A percentile compares a stretch with the other conserved stretches of the same genome.
Conservation (phyloP, 129 eudicot genomes). For the Centella asiatica region DNA sequence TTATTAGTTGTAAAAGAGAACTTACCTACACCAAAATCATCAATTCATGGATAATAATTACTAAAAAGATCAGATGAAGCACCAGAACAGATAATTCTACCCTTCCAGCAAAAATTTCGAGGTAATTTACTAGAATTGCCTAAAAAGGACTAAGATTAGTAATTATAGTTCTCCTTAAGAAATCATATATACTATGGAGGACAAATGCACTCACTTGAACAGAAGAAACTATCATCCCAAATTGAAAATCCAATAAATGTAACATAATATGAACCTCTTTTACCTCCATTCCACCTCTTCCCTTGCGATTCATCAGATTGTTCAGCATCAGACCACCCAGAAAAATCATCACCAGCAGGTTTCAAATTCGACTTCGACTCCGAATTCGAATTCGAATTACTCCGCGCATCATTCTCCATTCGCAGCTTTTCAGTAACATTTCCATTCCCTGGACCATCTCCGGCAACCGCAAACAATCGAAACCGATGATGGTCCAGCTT, state of each 20-base stretch:
- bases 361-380: conserved; percentile 6
- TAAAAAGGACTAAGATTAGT: too few relatives aligned
- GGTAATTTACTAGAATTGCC: not conserved
- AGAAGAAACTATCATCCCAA: not conserved
- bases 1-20: conserved; percentile 47
- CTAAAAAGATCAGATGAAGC: not conserved
- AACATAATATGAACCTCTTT: conserved; percentile 11
- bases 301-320: conserved; percentile 22
- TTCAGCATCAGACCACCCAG: conserved; percentile 54
- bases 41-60: not conserved
- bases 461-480: conserved; percentile 26
- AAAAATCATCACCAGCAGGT: conserved; percentile 28
- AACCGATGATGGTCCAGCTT: conserved; percentile 26
- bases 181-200: too few relatives aligned
- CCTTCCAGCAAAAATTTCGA: not conserved
- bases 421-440: conserved; percentile 23
- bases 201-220: not conserved
- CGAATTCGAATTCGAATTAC: conserved; percentile 6
- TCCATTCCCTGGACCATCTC: conserved; percentile 23
- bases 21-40: conserved; percentile 23
- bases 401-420: conserved; percentile 17
- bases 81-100: not conserved
- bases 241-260: not conserved
- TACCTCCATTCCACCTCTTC: conserved; percentile 54
- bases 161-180: too few relatives aligned